Percentiles rank a stretch among this genome's conserved stretches.
Evolutionary conservation across 2,329 filamentous ascomycete genomes (phyloP).

Genomic region (Cercospora citrullina): DNA sequence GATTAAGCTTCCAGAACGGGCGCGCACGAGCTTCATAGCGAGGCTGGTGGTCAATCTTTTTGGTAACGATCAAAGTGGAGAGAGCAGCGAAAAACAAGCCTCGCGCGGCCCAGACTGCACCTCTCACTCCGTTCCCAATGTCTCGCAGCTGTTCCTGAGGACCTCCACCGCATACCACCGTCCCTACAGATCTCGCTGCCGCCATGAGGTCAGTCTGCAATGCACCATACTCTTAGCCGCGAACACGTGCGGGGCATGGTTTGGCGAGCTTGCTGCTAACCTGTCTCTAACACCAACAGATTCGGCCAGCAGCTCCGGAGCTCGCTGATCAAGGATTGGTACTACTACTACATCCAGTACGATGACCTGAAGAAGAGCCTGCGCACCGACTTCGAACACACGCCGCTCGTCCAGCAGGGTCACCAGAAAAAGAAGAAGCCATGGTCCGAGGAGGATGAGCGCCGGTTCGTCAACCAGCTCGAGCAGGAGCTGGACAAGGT

Average conservation of each 20-base stretch:
- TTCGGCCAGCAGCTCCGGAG: constrained; percentile 97
- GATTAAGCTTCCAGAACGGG: not conserved
- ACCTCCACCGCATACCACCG: not conserved
- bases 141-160: not conserved
- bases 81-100: constrained; percentile 1
- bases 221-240: not conserved
- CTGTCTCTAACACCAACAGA: constrained; percentile 44
- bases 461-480: constrained; percentile 79
- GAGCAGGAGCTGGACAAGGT: constrained; percentile 96
- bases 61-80: constrained; percentile 1
- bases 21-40: not conserved
- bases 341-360: constrained; percentile 98
- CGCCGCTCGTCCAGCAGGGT: constrained; percentile 45
- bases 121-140: not conserved
- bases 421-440: constrained; percentile 50
- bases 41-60: not conserved
- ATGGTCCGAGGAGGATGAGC: constrained; percentile 93
- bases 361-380: constrained; percentile 87
- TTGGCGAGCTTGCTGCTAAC: constrained; percentile 7
- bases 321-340: constrained; percentile 94
- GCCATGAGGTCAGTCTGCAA: constrained; percentile 4
- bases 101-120: not conserved
- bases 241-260: not conserved
- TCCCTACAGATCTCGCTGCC: not conserved
- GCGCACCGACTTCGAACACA: constrained; percentile 66